These are phyloP conservation scores for Coemansia sp. DNA, from an alignment of 192 early-diverging fungal species.

Conservation along the genomic window DNA sequence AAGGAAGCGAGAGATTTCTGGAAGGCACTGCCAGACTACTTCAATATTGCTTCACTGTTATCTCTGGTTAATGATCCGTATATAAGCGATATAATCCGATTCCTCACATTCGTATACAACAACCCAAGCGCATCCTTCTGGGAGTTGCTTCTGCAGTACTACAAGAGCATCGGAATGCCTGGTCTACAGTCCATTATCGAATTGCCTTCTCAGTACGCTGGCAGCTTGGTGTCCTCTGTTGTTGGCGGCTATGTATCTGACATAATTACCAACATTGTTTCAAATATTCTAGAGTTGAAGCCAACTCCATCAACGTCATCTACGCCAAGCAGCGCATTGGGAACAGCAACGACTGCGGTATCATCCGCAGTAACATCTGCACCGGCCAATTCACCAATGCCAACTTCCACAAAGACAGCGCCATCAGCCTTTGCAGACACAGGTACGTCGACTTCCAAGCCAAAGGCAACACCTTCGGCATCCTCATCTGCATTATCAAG, in stretches of 20 bases:
- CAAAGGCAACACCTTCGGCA: not conserved
- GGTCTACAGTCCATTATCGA: conserved; percentile 18
- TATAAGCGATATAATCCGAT: conserved; percentile 12
- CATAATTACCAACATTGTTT: conserved; percentile 18
- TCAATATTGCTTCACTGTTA: conserved; percentile 6
- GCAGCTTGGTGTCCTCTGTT: conserved; percentile 25
- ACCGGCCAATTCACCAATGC: not conserved
- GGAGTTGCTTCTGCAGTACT: conserved; percentile 27
- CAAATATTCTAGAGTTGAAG: conserved; percentile 1
- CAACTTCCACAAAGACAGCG: not conserved
- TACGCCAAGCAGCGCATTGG: not conserved
- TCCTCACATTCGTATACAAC: conserved; percentile 28
- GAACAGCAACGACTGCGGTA: not conserved
- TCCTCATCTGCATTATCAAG: conserved; percentile 1
- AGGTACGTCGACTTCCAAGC: too few relatives aligned
- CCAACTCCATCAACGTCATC: not conserved
- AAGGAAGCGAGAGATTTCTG: conserved; percentile 12
- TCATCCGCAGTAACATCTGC: not conserved
- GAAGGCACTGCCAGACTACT: conserved; percentile 20
- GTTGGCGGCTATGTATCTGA: conserved; percentile 42
- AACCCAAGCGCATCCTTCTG: conserved; percentile 33
- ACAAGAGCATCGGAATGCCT: conserved; percentile 37
- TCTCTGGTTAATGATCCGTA: conserved; percentile 10
- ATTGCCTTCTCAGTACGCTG: conserved; percentile 32
- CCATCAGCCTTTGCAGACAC: conserved; percentile 5